Evolutionary conservation across 1,284 basidiomycete genomes (phyloP), one percentile per base, ranked within the genome.

Genomic region (Trichosporon sp.): DNA sequence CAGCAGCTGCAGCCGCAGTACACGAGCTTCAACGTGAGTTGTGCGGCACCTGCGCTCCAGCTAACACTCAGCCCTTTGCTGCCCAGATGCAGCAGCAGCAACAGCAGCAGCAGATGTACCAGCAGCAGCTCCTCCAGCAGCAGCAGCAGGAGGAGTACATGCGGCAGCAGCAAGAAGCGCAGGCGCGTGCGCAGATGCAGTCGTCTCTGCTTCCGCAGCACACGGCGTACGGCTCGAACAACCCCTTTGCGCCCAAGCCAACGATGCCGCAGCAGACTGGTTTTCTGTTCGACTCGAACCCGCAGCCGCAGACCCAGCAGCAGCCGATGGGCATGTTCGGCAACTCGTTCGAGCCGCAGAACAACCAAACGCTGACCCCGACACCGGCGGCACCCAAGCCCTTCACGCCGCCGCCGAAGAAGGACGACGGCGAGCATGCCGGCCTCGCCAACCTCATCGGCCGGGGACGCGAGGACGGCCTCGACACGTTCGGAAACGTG

Each of bases 401-500:
- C 78, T 75, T 78, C 26, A 26, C 76, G 75, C 82, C 64, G 69
- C 26, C 77, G 21, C 73, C 76, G 43, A 77, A 75, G 64, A 84
- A 79, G 74, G 84, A 86, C 73, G 89, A 90, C 75, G 89, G 91
- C 71, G 89, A 92, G 76, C 91, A 96, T 81, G 83, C 90, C 7
- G 88, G 90, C 65, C 88, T 98, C 69, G 94, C 94, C 4, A 87
- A 84, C 70, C 83, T 97, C 76, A 89, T 97, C 74, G 94, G 92
- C 6, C 91, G 92, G 77, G 83, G 83, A 0, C 87, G 86, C 70
- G 93, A 94, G 70, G 94, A 93, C 77, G 95, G 96, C 0, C 86
- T 91, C 81, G 95, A 98, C 85, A 96, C 95, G 56, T 98, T 98
- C 80, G 95, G 95, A 66, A 98, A 98, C 82, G 78, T 89, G 54